Evolutionary conservation across 768 basidiomycete species (phyloP).

Genomic region (Tricholoma matsutake): DNA sequence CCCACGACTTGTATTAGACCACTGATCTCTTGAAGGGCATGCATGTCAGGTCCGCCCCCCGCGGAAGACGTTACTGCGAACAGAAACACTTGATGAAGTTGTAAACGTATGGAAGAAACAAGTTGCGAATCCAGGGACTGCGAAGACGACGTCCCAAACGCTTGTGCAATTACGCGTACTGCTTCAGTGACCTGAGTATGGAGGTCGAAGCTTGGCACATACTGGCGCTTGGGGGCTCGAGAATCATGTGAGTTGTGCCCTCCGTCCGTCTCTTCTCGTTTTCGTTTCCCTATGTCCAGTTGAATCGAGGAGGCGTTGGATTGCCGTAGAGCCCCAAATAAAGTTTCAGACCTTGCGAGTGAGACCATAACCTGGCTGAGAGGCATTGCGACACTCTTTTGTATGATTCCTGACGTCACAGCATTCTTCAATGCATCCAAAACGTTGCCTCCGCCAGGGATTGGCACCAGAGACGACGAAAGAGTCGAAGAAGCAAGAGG

Average conservation of each 20-base stretch:
- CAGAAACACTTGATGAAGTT: constrained; percentile 73
- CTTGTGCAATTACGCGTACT: constrained; percentile 50
- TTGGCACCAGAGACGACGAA: constrained; percentile 47
- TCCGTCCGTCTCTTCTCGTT: constrained; percentile 55
- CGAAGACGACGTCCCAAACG: constrained; percentile 40
- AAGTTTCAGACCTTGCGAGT: constrained; percentile 59
- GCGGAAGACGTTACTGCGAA: constrained; percentile 73
- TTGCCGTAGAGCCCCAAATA: constrained; percentile 64
- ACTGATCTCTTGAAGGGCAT: constrained; percentile 67
- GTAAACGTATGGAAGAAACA: constrained; percentile 68
- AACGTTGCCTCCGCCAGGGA: constrained; percentile 45
- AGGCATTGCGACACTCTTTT: constrained; percentile 50
- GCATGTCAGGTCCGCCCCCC: constrained; percentile 48
- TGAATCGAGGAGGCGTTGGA: constrained; percentile 61
- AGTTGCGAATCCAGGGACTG: constrained; percentile 52
- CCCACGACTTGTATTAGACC: constrained; percentile 83
- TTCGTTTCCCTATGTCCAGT: constrained; percentile 73
- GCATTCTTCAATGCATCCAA: constrained; percentile 53
- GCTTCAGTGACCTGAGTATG: constrained; percentile 59
- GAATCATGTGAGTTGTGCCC: constrained; percentile 28
- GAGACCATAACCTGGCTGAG: constrained; percentile 62
- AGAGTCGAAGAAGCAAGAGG: constrained; percentile 53
- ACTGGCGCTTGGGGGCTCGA: constrained; percentile 43
- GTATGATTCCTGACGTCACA: constrained; percentile 43
- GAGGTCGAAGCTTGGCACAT: constrained; percentile 43